Evolutionary conservation across 192 early-diverging fungal species (phyloP).

Genomic region (Linnemannia exigua): DNA sequence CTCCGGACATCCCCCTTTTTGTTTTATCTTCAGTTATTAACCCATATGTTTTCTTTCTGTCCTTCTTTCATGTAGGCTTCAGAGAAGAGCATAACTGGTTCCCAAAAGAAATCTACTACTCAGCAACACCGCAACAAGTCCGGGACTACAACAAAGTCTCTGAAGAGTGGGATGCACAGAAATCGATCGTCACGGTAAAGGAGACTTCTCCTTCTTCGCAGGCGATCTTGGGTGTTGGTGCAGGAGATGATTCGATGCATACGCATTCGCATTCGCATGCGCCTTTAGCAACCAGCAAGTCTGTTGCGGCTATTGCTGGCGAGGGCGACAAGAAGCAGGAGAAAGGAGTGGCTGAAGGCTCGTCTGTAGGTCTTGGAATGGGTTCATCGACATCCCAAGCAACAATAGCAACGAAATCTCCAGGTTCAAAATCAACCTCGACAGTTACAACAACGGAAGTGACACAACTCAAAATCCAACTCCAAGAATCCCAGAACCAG

Average conservation of each 20-base stretch:
- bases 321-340: no score
- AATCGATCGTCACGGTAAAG: neutral
- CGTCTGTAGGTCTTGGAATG: neutral
- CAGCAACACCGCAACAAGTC: conserved; percentile 13
- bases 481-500: neutral
- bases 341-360: neutral
- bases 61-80: conserved; percentile 7
- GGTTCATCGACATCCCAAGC: neutral
- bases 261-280: neutral
- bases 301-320: no score
- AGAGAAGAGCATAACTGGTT: conserved; percentile 10
- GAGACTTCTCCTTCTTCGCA: neutral
- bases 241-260: neutral
- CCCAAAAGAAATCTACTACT: conserved; percentile 28
- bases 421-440: neutral
- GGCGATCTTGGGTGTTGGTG: neutral
- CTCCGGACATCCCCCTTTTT: neutral
- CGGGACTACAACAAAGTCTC: conserved; percentile 17
- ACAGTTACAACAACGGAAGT: neutral
- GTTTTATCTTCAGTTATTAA: neutral
- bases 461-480: neutral
- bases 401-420: neutral
- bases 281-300: neutral
- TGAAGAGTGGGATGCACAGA: neutral
- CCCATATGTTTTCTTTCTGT: neutral